These are phyloP conservation scores for Vigna unguiculata DNA, from an alignment of 306 rosid species.

Conservation along the genomic window DNA sequence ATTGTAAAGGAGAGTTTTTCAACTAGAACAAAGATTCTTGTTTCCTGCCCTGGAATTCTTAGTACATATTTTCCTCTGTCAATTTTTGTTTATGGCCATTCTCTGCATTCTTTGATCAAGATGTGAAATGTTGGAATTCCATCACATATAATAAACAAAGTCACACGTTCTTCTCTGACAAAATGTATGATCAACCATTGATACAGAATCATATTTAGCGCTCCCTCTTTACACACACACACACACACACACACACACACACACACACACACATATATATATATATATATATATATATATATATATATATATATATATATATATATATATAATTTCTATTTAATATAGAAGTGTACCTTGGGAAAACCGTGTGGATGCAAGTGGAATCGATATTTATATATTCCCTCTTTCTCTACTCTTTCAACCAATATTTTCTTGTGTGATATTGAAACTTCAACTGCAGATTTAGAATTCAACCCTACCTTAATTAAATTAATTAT, in stretches of 20 bases:
- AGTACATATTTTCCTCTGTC: neutral
- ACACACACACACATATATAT: too few relatives aligned
- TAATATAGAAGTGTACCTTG: neutral
- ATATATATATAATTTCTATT: conserved; percentile 17
- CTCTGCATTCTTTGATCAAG: neutral
- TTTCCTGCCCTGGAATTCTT: conserved; percentile 11
- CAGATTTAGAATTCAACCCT: conserved; percentile 13
- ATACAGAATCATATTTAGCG: conserved; percentile 23
- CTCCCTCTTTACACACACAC: neutral
- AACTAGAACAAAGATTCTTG: neutral
- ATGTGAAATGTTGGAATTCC: conserved; percentile 18
- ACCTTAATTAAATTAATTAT: conserved; percentile 34
- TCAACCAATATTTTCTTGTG: conserved; percentile 12
- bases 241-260: too few relatives aligned
- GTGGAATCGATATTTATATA: conserved; percentile 13
- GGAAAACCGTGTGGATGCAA: conserved; percentile 12
- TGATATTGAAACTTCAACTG: neutral
- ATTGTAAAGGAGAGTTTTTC: neutral
- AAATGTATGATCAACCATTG: conserved; percentile 26
- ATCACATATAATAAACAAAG: neutral
- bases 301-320: too few relatives aligned
- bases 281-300: too few relatives aligned
- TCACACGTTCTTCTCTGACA: conserved; percentile 47
- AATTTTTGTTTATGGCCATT: conserved; percentile 1
- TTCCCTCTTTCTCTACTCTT: conserved; percentile 5